These are phyloP conservation scores for Euphorbia celastroides DNA, from an alignment of 441 rosid species.

Conservation along the genomic window DNA sequence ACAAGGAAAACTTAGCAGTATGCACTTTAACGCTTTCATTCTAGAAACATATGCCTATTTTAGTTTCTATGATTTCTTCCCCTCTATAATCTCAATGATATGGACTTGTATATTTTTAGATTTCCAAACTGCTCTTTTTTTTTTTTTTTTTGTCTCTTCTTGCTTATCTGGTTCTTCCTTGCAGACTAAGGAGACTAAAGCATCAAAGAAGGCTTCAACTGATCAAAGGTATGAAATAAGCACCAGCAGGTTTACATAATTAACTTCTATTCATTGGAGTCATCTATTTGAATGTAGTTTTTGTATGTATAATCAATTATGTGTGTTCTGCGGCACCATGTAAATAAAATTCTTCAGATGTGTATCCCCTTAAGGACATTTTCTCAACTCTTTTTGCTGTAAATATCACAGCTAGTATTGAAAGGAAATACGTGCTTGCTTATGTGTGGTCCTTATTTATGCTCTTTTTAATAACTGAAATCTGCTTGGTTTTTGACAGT, in stretches of 20 bases:
- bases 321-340: background rate
- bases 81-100: background rate
- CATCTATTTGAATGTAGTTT: background rate
- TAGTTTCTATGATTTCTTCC: slow-evolving; percentile 9
- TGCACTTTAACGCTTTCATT: slow-evolving; percentile 3
- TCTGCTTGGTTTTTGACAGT: slow-evolving; percentile 25
- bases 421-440: background rate
- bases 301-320: background rate
- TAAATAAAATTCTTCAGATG: background rate
- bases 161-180: slow-evolving; percentile 12
- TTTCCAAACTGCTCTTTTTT: background rate
- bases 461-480: background rate
- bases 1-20: slow-evolving; percentile 63
- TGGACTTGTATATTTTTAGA: slow-evolving; percentile 1
- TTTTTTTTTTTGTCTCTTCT: slow-evolving; percentile 8
- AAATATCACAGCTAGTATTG: background rate
- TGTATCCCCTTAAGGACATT: background rate
- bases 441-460: background rate
- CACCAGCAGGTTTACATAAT: background rate
- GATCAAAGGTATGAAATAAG: slow-evolving; percentile 46
- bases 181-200: slow-evolving; percentile 63
- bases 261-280: slow-evolving; percentile 1
- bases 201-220: slow-evolving; percentile 22
- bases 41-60: background rate
- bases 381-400: background rate